Evolutionary conservation across 352 stramenopile species (phyloP), one percentile per base, ranked within the genome.

Genomic region (Phytophthora fragariaefolia): DNA sequence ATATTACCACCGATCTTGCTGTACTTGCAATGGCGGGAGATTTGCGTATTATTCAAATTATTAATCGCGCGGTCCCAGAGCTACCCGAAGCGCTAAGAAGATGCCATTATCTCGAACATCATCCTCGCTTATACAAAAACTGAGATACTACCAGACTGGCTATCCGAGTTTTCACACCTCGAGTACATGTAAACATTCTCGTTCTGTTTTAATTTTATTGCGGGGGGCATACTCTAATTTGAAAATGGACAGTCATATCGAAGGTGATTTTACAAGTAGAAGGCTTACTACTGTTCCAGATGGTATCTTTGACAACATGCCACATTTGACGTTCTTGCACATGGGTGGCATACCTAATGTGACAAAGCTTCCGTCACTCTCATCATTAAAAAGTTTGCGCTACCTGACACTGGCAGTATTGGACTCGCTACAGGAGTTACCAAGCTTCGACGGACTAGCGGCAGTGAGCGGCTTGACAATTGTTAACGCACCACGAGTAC

Each of bases 1-100:
- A 82, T 22, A 70, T 56, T 6, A 71, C 71, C 1, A 36, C 34
- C 0, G 23, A 77, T 20, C 67, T 82, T 1, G 38, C 54, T 9
- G 46, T 58, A 5, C 26, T 82, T 0, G 73, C 76, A 0, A 36
- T 58, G 12, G 60, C 67, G 6, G 76, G 74, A 0, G 40, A 85
- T 8, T 55, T 85, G 13, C 66, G 64, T 13, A 69, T 66, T 10
- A 64, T 85, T 42, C 66, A 82, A 40, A 68, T 82, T 57, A 72
- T 80, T 48, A 85, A 82, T 30, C 68, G 49, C 8, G 63, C 60
- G 20, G 13, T 82, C 0, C 58, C 71, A 9, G 54, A 63, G 15
- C 34, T 85, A 6, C 77, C 71, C 17, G 63, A 72, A 10, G 30
- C 50, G 12, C 38, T 85, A 10, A 55, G 63, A 4, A 53, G 49